Evolutionary conservation across 805 yeast genomes (phyloP), one percentile per base, ranked within the genome.

Genomic region (Candida ortonii): DNA sequence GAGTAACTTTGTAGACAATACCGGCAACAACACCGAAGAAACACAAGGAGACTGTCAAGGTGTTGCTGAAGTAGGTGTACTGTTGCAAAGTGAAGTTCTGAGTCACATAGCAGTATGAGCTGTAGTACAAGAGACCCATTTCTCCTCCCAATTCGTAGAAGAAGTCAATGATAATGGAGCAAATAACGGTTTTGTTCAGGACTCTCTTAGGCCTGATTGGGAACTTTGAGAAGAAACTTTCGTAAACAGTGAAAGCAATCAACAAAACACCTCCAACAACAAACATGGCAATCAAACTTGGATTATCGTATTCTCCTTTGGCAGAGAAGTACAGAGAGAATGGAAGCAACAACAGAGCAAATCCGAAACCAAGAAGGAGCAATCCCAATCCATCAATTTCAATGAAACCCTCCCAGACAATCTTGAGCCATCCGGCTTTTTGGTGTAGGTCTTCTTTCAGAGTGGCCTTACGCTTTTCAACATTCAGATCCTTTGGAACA

Each of bases 211-310:
- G 69, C 48, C 62, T 53, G 19, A 57, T 49, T 15, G 71, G 68
- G 44, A 48, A 56, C 24, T 66, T 62, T 13, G 67, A 61, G 18
- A 47, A 38, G 34, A 36, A 50, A 16, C 50, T 38, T 47, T 66
- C 70, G 34, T 53, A 60, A 16, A 62, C 24, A 5, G 45, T 43
- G 34, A 52, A 62, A 5, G 37, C 22, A 18, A 65, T 46, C 20
- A 67, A 38, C 5, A 64, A 35, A 2, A 64, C 36, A 28, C 60
- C 64, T 34, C 71, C 70, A 38, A 61, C 59, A 25, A 58, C 54
- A 11, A 61, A 43, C 70, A 65, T 65, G 22, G 70, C 71, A 37
- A 67, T 66, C 46, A 67, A 47, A 35, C 65, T 61, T 23, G 68
- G 65, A 39, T 62, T 65, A 14, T 35, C 47, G 64, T 66, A 65